Conservation (phyloP, 345 rosid genomes). For the Euphorbia pulcherrima region DNA sequence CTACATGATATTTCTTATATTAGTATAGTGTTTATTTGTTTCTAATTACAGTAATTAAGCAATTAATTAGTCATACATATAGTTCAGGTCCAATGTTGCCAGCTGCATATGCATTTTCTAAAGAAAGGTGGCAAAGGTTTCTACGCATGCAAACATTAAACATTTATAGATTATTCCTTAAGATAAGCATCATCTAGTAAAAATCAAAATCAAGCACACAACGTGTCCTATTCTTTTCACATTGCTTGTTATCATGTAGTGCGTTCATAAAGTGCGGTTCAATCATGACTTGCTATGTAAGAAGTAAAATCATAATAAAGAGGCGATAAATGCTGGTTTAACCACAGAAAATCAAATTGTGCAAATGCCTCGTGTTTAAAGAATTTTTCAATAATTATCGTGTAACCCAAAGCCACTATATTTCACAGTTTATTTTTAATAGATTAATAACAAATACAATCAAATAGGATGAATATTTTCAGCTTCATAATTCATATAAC, state of each 20-base stretch:
- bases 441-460: too few relatives aligned
- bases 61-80: not conserved
- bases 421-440: too few relatives aligned
- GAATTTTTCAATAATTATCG: too few relatives aligned
- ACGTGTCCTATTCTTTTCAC: not conserved
- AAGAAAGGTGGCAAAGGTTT: not conserved
- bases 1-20: not conserved
- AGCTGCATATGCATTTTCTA: not conserved
- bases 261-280: too few relatives aligned
- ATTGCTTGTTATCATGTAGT: not conserved
- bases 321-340: too few relatives aligned
- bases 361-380: too few relatives aligned
- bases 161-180: conserved; percentile 14
- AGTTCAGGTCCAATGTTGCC: not conserved
- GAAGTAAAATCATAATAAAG: too few relatives aligned
- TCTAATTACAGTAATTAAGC: not conserved
- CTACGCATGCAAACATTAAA: conserved; percentile 1
- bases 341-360: too few relatives aligned
- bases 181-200: conserved; percentile 6
- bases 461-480: too few relatives aligned
- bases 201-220: not conserved
- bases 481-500: too few relatives aligned
- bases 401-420: too few relatives aligned
- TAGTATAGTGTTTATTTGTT: not conserved
- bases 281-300: too few relatives aligned